A percentile compares a stretch with the other conserved stretches of the same genome.
These are phyloP conservation scores for Saccharomyces hybrid DNA, from an alignment of 1,139 yeast species.

Conservation along the genomic window DNA sequence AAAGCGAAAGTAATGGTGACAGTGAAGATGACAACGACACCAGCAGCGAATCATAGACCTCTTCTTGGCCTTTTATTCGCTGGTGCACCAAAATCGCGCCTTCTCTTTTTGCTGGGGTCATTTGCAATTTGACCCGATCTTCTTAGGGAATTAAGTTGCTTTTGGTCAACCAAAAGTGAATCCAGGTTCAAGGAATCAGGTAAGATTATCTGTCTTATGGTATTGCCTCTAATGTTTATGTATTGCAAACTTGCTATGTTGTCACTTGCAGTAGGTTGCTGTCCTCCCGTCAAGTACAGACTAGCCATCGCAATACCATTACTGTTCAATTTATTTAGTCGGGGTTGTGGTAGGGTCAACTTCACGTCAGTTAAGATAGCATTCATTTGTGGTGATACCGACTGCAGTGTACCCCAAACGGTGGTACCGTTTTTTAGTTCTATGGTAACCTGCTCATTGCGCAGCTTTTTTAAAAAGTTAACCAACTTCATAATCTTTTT, in stretches of 20 bases:
- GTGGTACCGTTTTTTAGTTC: slow-evolving; percentile 87
- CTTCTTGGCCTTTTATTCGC: slow-evolving; percentile 32
- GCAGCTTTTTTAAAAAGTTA: slow-evolving; percentile 77
- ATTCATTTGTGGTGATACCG: slow-evolving; percentile 92
- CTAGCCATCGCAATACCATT: slow-evolving; percentile 21
- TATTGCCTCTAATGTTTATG: slow-evolving; percentile 85
- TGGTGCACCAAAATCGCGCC: slow-evolving; percentile 22
- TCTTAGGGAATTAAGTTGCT: slow-evolving; percentile 23
- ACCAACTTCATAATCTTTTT: slow-evolving; percentile 45
- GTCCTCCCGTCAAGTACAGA: slow-evolving; percentile 19
- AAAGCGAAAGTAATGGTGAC: slow-evolving; percentile 2
- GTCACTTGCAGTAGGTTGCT: slow-evolving; percentile 40
- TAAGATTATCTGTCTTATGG: slow-evolving; percentile 72
- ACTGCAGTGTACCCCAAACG: slow-evolving; percentile 60
- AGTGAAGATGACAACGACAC: neutral
- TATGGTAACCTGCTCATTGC: slow-evolving; percentile 82
- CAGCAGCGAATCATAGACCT: slow-evolving; percentile 17
- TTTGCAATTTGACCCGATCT: slow-evolving; percentile 23
- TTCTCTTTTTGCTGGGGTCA: slow-evolving; percentile 27
- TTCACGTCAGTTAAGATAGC: slow-evolving; percentile 76
- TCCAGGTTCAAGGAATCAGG: slow-evolving; percentile 89
- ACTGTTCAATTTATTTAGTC: slow-evolving; percentile 1
- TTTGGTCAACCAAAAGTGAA: slow-evolving; percentile 54
- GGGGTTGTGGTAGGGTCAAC: slow-evolving; percentile 19
- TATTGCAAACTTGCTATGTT: slow-evolving; percentile 65